Evolutionary conservation across 345 rosid species (phyloP).

Genomic region (Rhodomyrtus tomentosa): DNA sequence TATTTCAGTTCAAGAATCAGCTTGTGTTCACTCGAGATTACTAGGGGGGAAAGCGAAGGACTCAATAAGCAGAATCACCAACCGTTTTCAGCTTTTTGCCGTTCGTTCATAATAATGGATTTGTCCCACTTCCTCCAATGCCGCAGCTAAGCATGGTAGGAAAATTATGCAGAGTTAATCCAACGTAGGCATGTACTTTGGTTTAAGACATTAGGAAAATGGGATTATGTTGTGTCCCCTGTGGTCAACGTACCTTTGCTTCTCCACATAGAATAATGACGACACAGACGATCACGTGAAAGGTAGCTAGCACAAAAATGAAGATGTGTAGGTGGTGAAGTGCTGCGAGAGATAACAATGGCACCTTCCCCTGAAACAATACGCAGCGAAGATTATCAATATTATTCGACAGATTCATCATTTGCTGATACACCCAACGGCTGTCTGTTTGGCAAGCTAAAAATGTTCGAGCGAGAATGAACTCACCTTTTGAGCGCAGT

Average conservation of each 20-base stretch:
- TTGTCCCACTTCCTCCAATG: constrained; percentile 85
- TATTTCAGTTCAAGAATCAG: not conserved
- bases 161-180: not conserved
- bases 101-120: constrained; percentile 11
- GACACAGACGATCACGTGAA: constrained; percentile 55
- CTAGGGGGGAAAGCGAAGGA: not conserved
- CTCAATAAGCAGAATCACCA: not conserved
- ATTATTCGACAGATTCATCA: not conserved
- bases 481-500: constrained; percentile 22
- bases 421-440: not conserved
- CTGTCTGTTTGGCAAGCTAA: not conserved
- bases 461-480: not conserved
- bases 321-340: constrained; percentile 79
- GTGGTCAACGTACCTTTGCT: constrained; percentile 30
- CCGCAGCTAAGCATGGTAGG: constrained; percentile 27
- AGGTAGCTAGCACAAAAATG: constrained; percentile 66
- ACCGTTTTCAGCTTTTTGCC: constrained; percentile 37
- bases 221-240: not conserved
- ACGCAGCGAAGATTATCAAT: not conserved
- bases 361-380: constrained; percentile 44
- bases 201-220: not conserved
- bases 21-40: not conserved
- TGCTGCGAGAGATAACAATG: constrained; percentile 51
- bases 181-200: not conserved
- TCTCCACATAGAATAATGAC: constrained; percentile 68